Evolutionary conservation across 495 filamentous ascomycete genomes (phyloP).

Genomic region (Penicillium lividum): DNA sequence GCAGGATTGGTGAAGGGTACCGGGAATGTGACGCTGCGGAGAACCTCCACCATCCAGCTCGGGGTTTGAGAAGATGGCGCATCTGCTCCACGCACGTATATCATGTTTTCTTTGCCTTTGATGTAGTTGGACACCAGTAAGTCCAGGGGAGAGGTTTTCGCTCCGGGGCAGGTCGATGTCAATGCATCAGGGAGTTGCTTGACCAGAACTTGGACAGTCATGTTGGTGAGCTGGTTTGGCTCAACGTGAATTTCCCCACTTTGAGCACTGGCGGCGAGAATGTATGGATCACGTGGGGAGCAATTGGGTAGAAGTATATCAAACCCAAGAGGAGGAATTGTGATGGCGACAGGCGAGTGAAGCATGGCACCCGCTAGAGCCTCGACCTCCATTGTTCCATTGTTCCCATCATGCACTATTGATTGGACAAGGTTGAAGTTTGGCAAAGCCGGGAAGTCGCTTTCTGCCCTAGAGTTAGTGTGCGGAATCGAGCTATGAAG

Average conservation of each 20-base stretch:
- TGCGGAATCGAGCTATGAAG: constrained; percentile 15
- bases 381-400: constrained; percentile 74
- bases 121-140: constrained; percentile 79
- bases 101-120: constrained; percentile 69
- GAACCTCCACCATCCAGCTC: constrained; percentile 75
- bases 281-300: constrained; percentile 56
- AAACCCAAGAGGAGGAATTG: constrained; percentile 78
- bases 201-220: constrained; percentile 69
- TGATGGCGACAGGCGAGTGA: constrained; percentile 70
- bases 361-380: constrained; percentile 68
- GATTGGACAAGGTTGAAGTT: constrained; percentile 73
- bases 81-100: constrained; percentile 78
- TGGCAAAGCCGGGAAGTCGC: constrained; percentile 74
- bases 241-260: constrained; percentile 64
- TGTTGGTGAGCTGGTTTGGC: constrained; percentile 62
- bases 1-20: constrained; percentile 78
- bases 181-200: constrained; percentile 68
- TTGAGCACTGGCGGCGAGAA: constrained; percentile 73
- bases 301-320: constrained; percentile 82
- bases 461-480: constrained; percentile 32
- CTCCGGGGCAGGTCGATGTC: constrained; percentile 68
- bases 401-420: constrained; percentile 67
- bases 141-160: constrained; percentile 79
- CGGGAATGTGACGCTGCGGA: constrained; percentile 80
- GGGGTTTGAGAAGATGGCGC: constrained; percentile 66